phyloP scores from a whole-genome alignment of 1,284 basidiomycete species.

The Rhodotorula sp. region DNA sequence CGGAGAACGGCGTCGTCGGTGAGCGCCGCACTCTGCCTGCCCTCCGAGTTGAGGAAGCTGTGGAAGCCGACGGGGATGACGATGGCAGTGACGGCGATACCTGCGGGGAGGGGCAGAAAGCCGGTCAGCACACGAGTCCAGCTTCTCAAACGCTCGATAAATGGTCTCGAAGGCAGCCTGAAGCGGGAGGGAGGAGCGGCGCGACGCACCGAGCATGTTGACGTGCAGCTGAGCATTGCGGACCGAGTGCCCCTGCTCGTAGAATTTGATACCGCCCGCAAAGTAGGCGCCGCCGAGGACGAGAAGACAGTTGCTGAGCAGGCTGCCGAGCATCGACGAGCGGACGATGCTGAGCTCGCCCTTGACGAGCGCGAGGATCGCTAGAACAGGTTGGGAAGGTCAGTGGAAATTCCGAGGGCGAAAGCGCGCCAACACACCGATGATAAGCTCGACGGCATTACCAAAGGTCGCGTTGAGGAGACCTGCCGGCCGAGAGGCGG shows the following conservation, averaged over 20 bases:
- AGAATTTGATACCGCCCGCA: constrained; percentile 67
- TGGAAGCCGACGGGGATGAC: constrained; percentile 72
- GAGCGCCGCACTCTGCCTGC: constrained; percentile 7
- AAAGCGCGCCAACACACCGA: constrained; percentile 52
- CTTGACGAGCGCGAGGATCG: constrained; percentile 75
- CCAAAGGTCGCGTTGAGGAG: constrained; percentile 67
- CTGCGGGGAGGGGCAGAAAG: neutral
- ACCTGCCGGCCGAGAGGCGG: constrained; percentile 52
- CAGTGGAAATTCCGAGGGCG: neutral
- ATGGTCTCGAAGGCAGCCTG: no score
- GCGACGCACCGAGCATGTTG: constrained; percentile 73
- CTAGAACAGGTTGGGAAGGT: neutral
- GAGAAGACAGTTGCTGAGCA: constrained; percentile 83
- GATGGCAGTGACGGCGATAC: constrained; percentile 22
- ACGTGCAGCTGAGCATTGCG: constrained; percentile 78
- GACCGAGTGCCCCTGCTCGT: constrained; percentile 64
- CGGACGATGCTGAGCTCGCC: constrained; percentile 75
- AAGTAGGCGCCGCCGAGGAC: constrained; percentile 87
- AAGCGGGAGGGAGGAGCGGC: constrained; percentile 51
- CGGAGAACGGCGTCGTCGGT: constrained; percentile 54
- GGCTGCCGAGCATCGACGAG: constrained; percentile 71
- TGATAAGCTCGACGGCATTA: constrained; percentile 69
- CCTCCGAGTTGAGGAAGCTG: constrained; percentile 45
- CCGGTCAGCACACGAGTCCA: neutral
- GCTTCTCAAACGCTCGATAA: no score